phyloP scores from a whole-genome alignment of 1,284 basidiomycete genomes.

The Lentinula novae-zelandiae region DNA sequence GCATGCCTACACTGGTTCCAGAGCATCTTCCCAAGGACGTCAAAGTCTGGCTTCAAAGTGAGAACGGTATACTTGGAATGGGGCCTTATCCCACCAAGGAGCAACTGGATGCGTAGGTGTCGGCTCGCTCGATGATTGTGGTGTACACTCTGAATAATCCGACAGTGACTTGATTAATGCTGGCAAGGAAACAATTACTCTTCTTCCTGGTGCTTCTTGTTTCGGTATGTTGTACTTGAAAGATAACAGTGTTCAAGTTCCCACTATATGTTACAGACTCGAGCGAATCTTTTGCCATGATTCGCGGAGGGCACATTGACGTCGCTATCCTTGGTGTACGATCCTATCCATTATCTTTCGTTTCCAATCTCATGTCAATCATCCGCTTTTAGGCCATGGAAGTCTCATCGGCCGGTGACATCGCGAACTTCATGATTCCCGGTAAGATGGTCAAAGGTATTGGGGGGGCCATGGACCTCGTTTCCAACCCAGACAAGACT shows the following conservation, averaged over 20 bases:
- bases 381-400: conserved; percentile 73
- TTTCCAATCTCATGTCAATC: conserved; percentile 10
- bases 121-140: not conserved
- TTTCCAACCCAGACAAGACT: conserved; percentile 89
- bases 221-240: conserved; percentile 59
- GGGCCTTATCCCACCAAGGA: conserved; percentile 89
- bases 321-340: conserved; percentile 83
- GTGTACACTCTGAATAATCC: conserved; percentile 9
- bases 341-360: conserved; percentile 12
- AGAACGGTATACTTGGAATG: conserved; percentile 95
- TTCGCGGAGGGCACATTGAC: conserved; percentile 93
- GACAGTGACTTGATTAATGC: conserved; percentile 88
- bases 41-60: conserved; percentile 91
- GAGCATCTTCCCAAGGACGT: conserved; percentile 77
- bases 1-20: conserved; percentile 94
- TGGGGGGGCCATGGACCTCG: conserved; percentile 95
- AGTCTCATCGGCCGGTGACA: conserved; percentile 89
- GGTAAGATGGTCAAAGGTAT: conserved; percentile 91
- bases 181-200: conserved; percentile 93
- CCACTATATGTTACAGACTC: conserved; percentile 51
- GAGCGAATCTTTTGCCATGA: conserved; percentile 92
- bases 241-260: not conserved
- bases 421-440: conserved; percentile 98
- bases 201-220: conserved; percentile 88
- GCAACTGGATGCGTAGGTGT: conserved; percentile 82